Evolutionary conservation across 352 stramenopile genomes (phyloP).

Genomic region (Pythium pyrilobum): DNA sequence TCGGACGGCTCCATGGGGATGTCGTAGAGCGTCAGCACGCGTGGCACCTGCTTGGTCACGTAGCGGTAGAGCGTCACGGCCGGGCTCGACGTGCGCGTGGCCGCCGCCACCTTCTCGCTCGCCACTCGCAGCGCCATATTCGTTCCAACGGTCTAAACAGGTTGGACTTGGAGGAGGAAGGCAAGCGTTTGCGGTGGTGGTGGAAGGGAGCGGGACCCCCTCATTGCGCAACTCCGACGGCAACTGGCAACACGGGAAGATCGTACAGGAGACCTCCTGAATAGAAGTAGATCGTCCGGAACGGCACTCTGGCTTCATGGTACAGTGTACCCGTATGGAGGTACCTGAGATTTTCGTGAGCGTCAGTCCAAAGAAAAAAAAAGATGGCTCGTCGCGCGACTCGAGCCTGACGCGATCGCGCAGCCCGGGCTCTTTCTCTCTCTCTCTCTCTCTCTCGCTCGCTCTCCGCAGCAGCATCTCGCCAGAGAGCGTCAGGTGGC

Average conservation of each 20-base stretch:
- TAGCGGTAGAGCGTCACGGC: slow-evolving; percentile 86
- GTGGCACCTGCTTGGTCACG: slow-evolving; percentile 91
- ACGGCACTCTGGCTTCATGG: too few species aligned
- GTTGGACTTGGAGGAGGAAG: not conserved
- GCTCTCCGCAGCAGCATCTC: not conserved
- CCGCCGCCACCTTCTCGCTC: slow-evolving; percentile 54
- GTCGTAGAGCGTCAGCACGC: slow-evolving; percentile 97
- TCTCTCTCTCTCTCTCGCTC: not conserved
- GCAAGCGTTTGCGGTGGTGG: slow-evolving; percentile 9
- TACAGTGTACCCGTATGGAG: too few species aligned
- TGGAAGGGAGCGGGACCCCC: too few species aligned
- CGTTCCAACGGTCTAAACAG: not conserved
- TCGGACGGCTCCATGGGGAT: slow-evolving; percentile 92
- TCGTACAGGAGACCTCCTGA: too few species aligned
- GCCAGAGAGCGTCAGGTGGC: too few species aligned
- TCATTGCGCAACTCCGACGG: too few species aligned
- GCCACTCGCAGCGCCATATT: slow-evolving; percentile 77
- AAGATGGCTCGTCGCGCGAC: too few species aligned
- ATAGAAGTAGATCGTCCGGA: too few species aligned
- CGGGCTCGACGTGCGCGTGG: slow-evolving; percentile 40
- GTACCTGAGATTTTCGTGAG: too few species aligned
- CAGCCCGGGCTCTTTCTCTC: not conserved
- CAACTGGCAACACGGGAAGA: too few species aligned
- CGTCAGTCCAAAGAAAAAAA: too few species aligned
- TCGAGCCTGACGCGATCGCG: too few species aligned